Evolutionary conservation across 2,329 filamentous ascomycete species (phyloP), one percentile per base, ranked within the genome.

Genomic region (Botryotinia narcissicola): DNA sequence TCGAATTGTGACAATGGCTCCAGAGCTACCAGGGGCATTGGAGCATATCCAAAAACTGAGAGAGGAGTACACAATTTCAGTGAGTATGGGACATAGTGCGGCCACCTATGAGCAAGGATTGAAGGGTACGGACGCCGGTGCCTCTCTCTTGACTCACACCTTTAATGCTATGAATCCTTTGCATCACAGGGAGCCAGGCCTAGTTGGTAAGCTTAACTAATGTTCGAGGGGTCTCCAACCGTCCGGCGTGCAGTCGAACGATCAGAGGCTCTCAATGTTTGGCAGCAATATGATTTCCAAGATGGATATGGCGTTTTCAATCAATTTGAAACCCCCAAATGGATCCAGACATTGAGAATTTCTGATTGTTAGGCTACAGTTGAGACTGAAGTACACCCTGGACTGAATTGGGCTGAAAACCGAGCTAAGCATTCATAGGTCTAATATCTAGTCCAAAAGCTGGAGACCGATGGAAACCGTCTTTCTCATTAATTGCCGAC

Each of bases 111-210:
- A 82, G 18, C 77, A 85, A 62, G 87, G 86, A 6, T 76, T 85
- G 4, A 73, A 79, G 20, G 87, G 84, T 7, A 77, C 87, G 16
- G 74, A 80, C 46, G 83, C 84, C 40, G 87, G 87, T 35, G 87
- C 87, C 44, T 86, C 81, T 57, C 82, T 84, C 60, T 79, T 89
- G 2, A 89, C 87, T 0, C 87, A 89, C 77, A 85, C 85, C 0
- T 83, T 88, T 61, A 88, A 89, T 76, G 86, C 85, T 61, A 88
- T 88, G 86, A 81, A 84, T 46, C 81, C 84, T 3, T 80, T 87
- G 4, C 81, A 84, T 72, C 86, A 87, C 63, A 83, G 87, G 46
- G 82, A 84, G 44, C 86, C 87, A 5, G 86, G 87, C 1, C 81
- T 88, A 25, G 83, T 85, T 46, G 87, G 86, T 40, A 70, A 68